Evolutionary conservation across 2,329 filamentous ascomycete genomes (phyloP).

Genomic region (Aspergillus novofumigatus): DNA sequence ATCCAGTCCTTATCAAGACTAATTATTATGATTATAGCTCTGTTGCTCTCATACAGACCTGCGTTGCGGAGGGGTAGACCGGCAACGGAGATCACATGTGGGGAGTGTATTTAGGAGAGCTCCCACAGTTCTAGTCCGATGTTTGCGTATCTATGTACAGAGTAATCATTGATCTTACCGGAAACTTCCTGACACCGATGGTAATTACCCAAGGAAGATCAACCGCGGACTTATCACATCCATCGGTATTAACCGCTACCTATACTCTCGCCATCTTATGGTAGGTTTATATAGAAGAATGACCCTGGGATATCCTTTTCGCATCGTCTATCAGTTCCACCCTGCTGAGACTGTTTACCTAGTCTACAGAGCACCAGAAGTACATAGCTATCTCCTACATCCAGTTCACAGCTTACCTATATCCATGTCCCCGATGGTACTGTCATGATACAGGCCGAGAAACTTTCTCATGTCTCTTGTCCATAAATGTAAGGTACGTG

Average conservation of each 20-base stretch:
- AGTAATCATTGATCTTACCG: neutral
- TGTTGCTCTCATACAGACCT: constrained; percentile 5
- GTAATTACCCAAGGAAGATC: no score
- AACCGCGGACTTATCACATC: no score
- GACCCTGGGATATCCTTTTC: no score
- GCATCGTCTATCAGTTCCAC: no score
- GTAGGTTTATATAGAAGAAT: no score
- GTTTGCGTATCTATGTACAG: no score
- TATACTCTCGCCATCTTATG: no score
- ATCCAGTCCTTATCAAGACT: neutral
- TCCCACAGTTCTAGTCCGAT: neutral
- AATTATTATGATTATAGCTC: neutral
- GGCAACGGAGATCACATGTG: constrained; percentile 14
- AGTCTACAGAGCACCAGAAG: no score
- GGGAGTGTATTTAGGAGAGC: constrained; percentile 1
- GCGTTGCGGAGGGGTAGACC: neutral
- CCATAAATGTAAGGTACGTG: neutral
- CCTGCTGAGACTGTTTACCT: no score
- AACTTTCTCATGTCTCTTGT: neutral
- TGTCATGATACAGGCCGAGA: neutral
- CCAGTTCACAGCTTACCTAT: neutral
- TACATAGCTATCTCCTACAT: no score
- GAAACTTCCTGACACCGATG: neutral
- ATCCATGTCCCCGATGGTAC: neutral
- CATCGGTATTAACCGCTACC: no score